Conservation (phyloP, 208 protist genomes). For the Trypanosoma lewisi region DNA sequence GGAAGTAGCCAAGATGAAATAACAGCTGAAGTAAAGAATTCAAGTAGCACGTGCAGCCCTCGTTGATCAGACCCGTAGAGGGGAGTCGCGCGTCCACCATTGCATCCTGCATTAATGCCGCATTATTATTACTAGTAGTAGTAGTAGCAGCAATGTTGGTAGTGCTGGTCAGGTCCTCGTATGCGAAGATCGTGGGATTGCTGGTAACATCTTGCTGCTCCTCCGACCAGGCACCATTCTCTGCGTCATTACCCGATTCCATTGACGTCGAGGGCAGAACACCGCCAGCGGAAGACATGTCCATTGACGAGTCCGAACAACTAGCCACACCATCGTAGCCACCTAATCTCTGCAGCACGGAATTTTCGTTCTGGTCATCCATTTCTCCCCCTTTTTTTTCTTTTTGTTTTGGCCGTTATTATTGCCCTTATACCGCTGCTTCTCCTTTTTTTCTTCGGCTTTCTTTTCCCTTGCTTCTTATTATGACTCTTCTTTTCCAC, state of each 20-base stretch:
- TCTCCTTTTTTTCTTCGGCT: no score
- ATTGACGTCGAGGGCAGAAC: neutral
- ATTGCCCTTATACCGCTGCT: no score
- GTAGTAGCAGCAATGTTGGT: neutral
- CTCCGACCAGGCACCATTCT: neutral
- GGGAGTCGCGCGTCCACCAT: neutral
- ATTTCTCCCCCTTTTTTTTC: neutral
- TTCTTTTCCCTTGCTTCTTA: no score
- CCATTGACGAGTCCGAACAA: neutral
- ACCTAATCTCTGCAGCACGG: neutral
- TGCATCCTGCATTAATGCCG: neutral
- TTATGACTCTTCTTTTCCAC: no score
- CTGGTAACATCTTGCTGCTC: neutral
- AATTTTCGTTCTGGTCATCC: neutral
- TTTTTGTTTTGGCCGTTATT: neutral
- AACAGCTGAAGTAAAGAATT: constrained; percentile 90
- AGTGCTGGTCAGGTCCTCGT: no score
- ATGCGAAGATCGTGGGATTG: neutral
- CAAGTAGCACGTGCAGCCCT: constrained; percentile 91
- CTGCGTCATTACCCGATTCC: neutral
- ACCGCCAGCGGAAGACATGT: neutral
- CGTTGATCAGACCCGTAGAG: constrained; percentile 82
- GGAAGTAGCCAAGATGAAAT: constrained; percentile 85
- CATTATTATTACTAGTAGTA: neutral
- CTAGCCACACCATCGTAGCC: neutral